These are phyloP conservation scores for Debaryomyces subglobosus DNA, from an alignment of 1,139 yeast genomes.

Conservation along the genomic window DNA sequence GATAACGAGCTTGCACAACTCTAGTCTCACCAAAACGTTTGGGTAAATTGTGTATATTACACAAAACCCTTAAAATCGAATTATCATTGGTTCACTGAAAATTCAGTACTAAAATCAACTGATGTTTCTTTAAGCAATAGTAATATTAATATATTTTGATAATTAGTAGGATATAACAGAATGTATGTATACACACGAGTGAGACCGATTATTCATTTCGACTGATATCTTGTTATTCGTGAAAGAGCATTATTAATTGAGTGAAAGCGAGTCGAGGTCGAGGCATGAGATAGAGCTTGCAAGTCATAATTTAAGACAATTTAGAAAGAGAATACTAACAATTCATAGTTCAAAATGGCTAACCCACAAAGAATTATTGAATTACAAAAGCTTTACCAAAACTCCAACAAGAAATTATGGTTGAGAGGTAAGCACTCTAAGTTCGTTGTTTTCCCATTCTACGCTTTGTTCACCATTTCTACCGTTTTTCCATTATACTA, in stretches of 20 bases:
- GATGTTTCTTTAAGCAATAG: constrained; percentile 1
- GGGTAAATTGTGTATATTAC: constrained; percentile 5
- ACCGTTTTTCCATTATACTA: constrained; percentile 72
- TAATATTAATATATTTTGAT: constrained; percentile 4
- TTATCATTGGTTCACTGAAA: constrained; percentile 8
- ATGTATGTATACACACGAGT: constrained; percentile 2
- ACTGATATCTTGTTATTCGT: background rate
- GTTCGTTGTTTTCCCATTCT: constrained; percentile 84
- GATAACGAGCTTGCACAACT: constrained; percentile 1
- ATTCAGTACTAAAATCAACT: constrained; percentile 4
- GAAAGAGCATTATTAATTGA: background rate
- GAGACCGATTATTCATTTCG: background rate
- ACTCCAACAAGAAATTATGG: constrained; percentile 74
- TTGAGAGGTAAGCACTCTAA: constrained; percentile 76
- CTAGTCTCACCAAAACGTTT: background rate
- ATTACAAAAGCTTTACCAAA: constrained; percentile 75
- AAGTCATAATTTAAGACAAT: constrained; percentile 19
- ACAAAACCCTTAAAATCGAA: constrained; percentile 10
- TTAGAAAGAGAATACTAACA: constrained; percentile 14
- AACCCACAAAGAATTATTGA: constrained; percentile 67
- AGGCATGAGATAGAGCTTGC: background rate
- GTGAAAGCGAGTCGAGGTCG: background rate
- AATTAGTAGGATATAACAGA: constrained; percentile 2
- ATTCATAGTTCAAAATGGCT: constrained; percentile 10
- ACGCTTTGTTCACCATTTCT: constrained; percentile 77